Base-by-base conservation (phyloP, 2,329 filamentous ascomycete genomes). In the Nemania serpens region DNA sequence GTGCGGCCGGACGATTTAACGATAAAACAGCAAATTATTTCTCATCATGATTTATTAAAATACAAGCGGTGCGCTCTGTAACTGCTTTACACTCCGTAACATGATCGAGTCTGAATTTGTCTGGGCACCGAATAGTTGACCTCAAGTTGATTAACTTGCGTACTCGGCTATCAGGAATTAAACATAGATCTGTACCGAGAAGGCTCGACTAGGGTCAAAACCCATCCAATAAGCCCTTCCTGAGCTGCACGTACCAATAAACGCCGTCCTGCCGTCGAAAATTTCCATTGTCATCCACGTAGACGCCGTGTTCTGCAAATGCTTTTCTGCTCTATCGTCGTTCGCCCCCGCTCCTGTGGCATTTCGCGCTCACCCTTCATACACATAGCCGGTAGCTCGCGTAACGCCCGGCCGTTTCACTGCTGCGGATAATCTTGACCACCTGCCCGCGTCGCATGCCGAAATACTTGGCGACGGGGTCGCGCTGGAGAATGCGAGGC, bases 371-470 rank as follows among this genome's bases (percentile, higher is more conserved):
- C 53, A 10, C 47, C 55, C 17, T n/a, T 78, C 76, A 89, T 68
- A 88, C 86, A 68, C 85, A 88, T 57, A 88, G 73, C 70, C 94
- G 83, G 78, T 99, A 99, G 85, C 92, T 97, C 50, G 95, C 95
- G 78, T 99, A 99, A 55, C 95, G 85, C 63, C 95, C 95, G 13
- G 95, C 95, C 58, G 95, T 99, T 82, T 98, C 95, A 73, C 89
- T 93, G 76, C 90, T 93, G 67, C 95, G 84, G 71, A 99, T 97
- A 71, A 99, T 99, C 86, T 99, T 99, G 72, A 99, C 95, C 2
- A 99, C 93, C 78, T 97, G 91, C 3, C 93, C 93, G 74, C 93
- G 85, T 81, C 91, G 90, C 74, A 99, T 81, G 12, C 95, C 95
- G 57, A 97, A 81, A 76, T 98, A 99, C 71, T 90, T 88, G 25